Conservation (phyloP, 192 early-diverging fungal genomes). For the Backusella luteola region DNA sequence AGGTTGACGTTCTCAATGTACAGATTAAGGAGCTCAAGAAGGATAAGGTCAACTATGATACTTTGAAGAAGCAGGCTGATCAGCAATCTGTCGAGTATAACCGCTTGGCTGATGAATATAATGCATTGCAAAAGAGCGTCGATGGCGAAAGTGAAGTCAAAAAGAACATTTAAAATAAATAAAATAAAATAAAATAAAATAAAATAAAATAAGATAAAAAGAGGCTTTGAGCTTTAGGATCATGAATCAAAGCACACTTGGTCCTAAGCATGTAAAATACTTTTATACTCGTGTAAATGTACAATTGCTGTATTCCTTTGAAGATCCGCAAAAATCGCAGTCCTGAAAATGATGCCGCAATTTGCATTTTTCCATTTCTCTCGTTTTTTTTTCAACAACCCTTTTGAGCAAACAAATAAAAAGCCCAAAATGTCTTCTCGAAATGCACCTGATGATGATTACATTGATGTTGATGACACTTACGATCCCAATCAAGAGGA, state of each 20-base stretch:
- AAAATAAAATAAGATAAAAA: too few relatives aligned
- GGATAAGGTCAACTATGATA: slow-evolving; percentile 32
- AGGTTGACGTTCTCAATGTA: slow-evolving; percentile 11
- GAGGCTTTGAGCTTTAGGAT: too few relatives aligned
- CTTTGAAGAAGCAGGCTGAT: slow-evolving; percentile 29
- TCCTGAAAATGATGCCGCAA: neutral
- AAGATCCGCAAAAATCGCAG: neutral
- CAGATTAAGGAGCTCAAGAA: slow-evolving; percentile 28
- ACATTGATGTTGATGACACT: slow-evolving; percentile 57
- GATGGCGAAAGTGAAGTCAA: slow-evolving; percentile 20
- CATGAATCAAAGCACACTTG: too few relatives aligned
- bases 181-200: neutral
- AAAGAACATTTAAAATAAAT: slow-evolving; percentile 30
- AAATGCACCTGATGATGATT: slow-evolving; percentile 40
- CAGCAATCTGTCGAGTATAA: slow-evolving; percentile 30
- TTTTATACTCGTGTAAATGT: too few relatives aligned
- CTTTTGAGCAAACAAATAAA: neutral
- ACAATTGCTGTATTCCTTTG: neutral
- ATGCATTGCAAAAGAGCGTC: slow-evolving; percentile 15
- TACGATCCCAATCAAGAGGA: slow-evolving; percentile 40
- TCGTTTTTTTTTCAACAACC: neutral
- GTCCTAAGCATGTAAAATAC: too few relatives aligned
- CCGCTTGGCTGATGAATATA: slow-evolving; percentile 29
- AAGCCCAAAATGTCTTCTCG: slow-evolving; percentile 11
- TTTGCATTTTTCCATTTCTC: neutral